Evolutionary conservation across 495 filamentous ascomycete species (phyloP).

Genomic region (Penicillium paradoxum): DNA sequence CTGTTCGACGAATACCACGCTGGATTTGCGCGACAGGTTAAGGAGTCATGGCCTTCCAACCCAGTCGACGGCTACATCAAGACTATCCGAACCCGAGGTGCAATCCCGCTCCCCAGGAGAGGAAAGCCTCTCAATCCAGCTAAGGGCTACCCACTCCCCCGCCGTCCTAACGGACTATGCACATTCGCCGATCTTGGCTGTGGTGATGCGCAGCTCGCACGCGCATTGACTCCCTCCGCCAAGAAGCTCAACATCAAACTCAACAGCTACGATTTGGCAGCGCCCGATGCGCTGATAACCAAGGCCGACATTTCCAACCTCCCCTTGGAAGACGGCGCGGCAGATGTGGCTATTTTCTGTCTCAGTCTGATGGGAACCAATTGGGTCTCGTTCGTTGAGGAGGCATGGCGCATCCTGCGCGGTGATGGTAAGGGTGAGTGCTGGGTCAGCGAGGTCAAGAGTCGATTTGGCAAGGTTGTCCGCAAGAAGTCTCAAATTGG

Average conservation of each 20-base stretch:
- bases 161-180: constrained; percentile 54
- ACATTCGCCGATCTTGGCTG: constrained; percentile 86
- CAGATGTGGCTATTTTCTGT: constrained; percentile 89
- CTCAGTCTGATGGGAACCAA: constrained; percentile 98
- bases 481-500: constrained; percentile 54
- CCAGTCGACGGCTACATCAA: constrained; percentile 79
- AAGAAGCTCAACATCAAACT: constrained; percentile 64
- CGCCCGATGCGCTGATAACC: constrained; percentile 64
- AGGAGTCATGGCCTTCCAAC: constrained; percentile 88
- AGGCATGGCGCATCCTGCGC: constrained; percentile 82
- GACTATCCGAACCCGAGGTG: constrained; percentile 56
- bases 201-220: constrained; percentile 69
- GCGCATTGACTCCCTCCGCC: constrained; percentile 47
- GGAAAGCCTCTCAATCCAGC: constrained; percentile 31
- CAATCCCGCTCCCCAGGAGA: constrained; percentile 32
- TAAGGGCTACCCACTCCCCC: constrained; percentile 38
- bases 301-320: constrained; percentile 83
- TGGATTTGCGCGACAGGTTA: constrained; percentile 89
- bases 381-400: constrained; percentile 91
- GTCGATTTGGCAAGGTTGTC: constrained; percentile 67
- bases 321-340: constrained; percentile 62
- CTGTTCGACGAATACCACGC: constrained; percentile 93
- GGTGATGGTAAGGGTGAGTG: constrained; percentile 80
- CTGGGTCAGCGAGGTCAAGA: constrained; percentile 96
- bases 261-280: constrained; percentile 63